Base-by-base conservation (phyloP, 768 basidiomycete genomes). In the Terana coerulea region DNA sequence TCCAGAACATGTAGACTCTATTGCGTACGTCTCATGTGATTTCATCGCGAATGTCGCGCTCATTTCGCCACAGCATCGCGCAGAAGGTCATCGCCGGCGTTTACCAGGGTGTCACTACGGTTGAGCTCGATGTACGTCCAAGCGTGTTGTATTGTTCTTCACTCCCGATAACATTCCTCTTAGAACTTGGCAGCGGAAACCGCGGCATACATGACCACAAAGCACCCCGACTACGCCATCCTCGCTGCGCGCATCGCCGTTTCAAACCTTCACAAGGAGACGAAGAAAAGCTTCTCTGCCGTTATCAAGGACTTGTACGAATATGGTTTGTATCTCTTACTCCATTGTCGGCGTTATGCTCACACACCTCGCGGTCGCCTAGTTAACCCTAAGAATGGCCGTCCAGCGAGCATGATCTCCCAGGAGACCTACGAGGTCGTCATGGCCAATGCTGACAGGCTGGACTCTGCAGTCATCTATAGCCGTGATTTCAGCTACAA, bases 181-280 rank as follows among this genome's bases (percentile, higher is more conserved):
- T 50, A 95, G 93, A 98, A 97, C 68, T 86, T 98, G 34, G 95
- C 95, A 0, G 87, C 95, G 6, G 95, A 98, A 72, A 99, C 97
- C 3, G 94, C 97, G 8, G 97, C 97, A 0, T 98, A 87, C 67
- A 83, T 98, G 55, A 98, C 97, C 4, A 98, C 95, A 24, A 93
- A 91, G 59, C 93, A 95, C 64, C 94, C 95, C 7, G 97, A 99
- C 67, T 99, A 99, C 61, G 97, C 97, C 22, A 85, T 98, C 54
- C 91, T 99, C 56, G 97, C 97, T 5, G 97, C 97, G 19, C 92
- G 97, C 52, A 98, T 99, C 48, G 97, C 97, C 50, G 93, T 99
- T 62, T 98, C 95, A 43, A 99, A 98, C 66, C 74, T 98, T 10
- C 97, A 99, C 80, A 98, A 99, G 64, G 95, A 99, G 73, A 98